These are phyloP conservation scores for Celoporthe dispersa DNA, from an alignment of 2,329 filamentous ascomycete species.

Conservation along the genomic window DNA sequence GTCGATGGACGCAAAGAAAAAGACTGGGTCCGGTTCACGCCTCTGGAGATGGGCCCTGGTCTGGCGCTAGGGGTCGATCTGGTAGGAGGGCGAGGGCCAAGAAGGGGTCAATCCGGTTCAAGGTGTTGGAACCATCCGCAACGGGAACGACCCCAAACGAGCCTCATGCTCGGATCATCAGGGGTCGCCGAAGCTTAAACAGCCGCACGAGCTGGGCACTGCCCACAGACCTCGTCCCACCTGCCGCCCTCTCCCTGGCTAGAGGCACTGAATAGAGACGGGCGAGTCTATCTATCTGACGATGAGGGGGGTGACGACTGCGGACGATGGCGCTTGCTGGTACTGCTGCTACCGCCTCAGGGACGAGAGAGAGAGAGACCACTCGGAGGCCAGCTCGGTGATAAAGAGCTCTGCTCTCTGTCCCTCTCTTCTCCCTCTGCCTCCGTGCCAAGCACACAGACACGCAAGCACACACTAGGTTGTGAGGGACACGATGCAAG, in stretches of 20 bases:
- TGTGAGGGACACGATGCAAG: background rate
- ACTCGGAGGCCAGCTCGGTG: background rate
- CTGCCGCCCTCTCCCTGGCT: background rate
- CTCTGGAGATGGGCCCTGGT: slow-evolving; percentile 19
- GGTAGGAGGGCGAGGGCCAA: slow-evolving; percentile 9
- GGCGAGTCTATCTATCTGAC: slow-evolving; percentile 13
- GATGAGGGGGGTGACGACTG: slow-evolving; percentile 17
- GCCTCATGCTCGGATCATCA: slow-evolving; percentile 26
- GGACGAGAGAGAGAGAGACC: background rate
- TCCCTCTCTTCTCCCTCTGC: background rate
- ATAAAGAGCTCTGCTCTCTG: background rate
- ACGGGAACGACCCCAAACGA: slow-evolving; percentile 25
- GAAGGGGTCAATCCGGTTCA: slow-evolving; percentile 20
- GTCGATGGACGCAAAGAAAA: slow-evolving; percentile 2
- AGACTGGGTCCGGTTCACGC: slow-evolving; percentile 12
- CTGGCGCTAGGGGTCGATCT: slow-evolving; percentile 17
- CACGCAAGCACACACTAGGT: background rate
- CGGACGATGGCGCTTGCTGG: background rate
- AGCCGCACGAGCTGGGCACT: slow-evolving; percentile 14
- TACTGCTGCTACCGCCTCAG: background rate
- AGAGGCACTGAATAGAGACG: slow-evolving; percentile 5
- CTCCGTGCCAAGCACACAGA: background rate
- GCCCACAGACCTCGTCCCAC: slow-evolving; percentile 12
- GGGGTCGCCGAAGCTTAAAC: slow-evolving; percentile 24
- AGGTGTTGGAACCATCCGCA: slow-evolving; percentile 14